Conservation (phyloP, 768 basidiomycete genomes). For the Tulasnella sp. region DNA sequence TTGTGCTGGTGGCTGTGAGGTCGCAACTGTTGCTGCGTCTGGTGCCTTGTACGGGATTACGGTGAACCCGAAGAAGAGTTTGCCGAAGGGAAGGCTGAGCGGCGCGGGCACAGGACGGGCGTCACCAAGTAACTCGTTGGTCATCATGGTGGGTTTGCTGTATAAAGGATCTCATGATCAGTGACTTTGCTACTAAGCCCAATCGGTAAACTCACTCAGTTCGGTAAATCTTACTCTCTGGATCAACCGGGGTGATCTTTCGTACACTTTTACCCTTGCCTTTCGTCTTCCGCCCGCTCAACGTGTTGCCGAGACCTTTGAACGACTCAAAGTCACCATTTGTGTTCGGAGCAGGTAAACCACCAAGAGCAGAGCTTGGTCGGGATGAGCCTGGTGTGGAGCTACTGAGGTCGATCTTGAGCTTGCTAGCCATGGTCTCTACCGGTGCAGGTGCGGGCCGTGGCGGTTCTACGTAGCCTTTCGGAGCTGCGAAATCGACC, state of each 20-base stretch:
- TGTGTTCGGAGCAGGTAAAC: neutral
- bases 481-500: constrained; percentile 90
- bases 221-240: constrained; percentile 77
- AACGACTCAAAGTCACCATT: constrained; percentile 56
- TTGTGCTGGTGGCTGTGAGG: constrained; percentile 2
- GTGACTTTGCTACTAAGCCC: neutral
- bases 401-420: constrained; percentile 85
- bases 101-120: constrained; percentile 78
- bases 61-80: constrained; percentile 94
- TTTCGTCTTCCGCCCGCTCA: constrained; percentile 85
- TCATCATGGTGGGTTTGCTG: constrained; percentile 76
- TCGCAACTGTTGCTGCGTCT: constrained; percentile 18
- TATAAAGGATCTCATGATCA: neutral
- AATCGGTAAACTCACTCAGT: constrained; percentile 57
- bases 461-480: constrained; percentile 91
- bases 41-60: constrained; percentile 49
- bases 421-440: constrained; percentile 90
- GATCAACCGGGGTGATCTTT: constrained; percentile 65
- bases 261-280: constrained; percentile 85
- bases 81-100: constrained; percentile 80
- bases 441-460: constrained; percentile 69
- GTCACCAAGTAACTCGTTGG: constrained; percentile 62
- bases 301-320: constrained; percentile 87
- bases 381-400: constrained; percentile 79
- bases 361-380: constrained; percentile 53